Percentiles rank a stretch among this genome's conserved stretches.
Conservation (phyloP, 2,329 filamentous ascomycete species). For the Neurospora crassa region DNA sequence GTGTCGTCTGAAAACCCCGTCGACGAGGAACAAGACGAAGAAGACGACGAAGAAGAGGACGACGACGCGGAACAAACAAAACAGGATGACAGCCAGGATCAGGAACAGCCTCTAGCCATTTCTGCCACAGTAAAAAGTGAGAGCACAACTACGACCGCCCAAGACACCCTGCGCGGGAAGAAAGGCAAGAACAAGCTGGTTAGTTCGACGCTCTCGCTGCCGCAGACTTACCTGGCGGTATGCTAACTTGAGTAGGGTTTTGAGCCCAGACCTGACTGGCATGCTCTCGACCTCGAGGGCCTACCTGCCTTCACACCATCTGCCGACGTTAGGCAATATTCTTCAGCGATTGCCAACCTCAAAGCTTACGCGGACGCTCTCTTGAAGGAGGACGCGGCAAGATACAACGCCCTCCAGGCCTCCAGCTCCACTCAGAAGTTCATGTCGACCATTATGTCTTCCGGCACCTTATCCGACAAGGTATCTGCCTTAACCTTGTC, state of each 20-base stretch:
- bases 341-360: slow-evolving; percentile 37
- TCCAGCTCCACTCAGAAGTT: slow-evolving; percentile 89
- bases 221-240: neutral
- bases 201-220: slow-evolving; percentile 19
- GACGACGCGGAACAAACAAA: slow-evolving; percentile 24
- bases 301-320: slow-evolving; percentile 33
- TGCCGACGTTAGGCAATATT: slow-evolving; percentile 34
- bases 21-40: slow-evolving; percentile 18
- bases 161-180: slow-evolving; percentile 21
- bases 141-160: neutral
- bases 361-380: slow-evolving; percentile 65
- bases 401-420: slow-evolving; percentile 64
- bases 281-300: slow-evolving; percentile 33
- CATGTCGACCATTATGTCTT: slow-evolving; percentile 92
- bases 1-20: slow-evolving; percentile 23
- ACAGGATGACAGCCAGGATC: slow-evolving; percentile 23
- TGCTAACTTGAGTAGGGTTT: slow-evolving; percentile 33
- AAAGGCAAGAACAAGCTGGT: slow-evolving; percentile 26
- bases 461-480: slow-evolving; percentile 93
- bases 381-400: slow-evolving; percentile 66
- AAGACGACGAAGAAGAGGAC: slow-evolving; percentile 22
- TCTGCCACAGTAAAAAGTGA: neutral
- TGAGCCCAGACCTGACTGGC: slow-evolving; percentile 50
- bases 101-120: slow-evolving; percentile 2
- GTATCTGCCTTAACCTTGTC: slow-evolving; percentile 90